phyloP scores from a whole-genome alignment of 1,284 basidiomycete genomes.

The Ceratobasidium sp. region DNA sequence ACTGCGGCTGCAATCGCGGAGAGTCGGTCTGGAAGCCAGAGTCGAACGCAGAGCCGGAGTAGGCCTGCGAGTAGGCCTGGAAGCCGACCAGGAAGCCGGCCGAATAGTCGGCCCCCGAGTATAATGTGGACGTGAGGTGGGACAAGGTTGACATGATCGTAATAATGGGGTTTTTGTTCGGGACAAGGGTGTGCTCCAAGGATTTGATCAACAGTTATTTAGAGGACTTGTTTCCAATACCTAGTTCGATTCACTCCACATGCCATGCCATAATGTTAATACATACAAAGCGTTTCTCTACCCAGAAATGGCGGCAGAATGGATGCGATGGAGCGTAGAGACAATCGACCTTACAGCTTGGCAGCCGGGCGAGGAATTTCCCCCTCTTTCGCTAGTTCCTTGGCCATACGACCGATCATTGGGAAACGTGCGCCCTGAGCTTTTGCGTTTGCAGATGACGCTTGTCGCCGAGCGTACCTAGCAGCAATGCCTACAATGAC shows the following conservation, averaged over 20 bases:
- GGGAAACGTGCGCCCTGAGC: slow-evolving; percentile 71
- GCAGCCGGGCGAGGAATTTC: slow-evolving; percentile 51
- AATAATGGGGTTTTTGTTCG: background rate
- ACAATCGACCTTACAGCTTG: slow-evolving; percentile 53
- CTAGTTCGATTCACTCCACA: background rate
- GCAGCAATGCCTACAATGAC: slow-evolving; percentile 82
- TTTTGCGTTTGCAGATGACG: slow-evolving; percentile 82
- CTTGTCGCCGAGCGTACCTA: slow-evolving; percentile 85
- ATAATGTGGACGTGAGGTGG: slow-evolving; percentile 32
- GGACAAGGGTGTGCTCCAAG: background rate
- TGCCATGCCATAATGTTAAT: slow-evolving; percentile 19
- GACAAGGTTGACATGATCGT: background rate
- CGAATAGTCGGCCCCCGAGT: slow-evolving; percentile 30
- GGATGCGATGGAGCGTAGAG: background rate
- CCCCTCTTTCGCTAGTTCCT: slow-evolving; percentile 66
- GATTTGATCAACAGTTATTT: slow-evolving; percentile 4
- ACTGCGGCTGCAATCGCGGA: background rate
- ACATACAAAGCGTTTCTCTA: background rate
- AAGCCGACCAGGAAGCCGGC: slow-evolving; percentile 24
- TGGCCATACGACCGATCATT: slow-evolving; percentile 73
- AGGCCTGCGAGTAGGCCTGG: slow-evolving; percentile 10
- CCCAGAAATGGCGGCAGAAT: background rate
- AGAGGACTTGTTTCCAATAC: slow-evolving; percentile 14
- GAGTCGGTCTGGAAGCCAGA: slow-evolving; percentile 24
- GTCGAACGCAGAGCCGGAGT: slow-evolving; percentile 10